Percentiles rank a stretch among this genome's conserved stretches.
Conservation (phyloP, 1,139 yeast species). For the Debaryomyces sp. region DNA sequence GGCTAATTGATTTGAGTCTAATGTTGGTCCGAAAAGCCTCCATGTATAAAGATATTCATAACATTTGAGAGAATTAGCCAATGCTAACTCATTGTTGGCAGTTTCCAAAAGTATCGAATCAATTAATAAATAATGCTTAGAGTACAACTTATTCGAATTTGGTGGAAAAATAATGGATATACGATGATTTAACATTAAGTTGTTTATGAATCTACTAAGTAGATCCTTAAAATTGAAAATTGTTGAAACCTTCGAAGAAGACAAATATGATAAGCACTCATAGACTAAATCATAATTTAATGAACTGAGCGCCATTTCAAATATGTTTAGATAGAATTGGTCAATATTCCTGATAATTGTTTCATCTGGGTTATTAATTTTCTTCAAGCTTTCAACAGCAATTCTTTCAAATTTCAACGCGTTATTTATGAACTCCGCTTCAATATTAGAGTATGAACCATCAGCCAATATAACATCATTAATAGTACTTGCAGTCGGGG, state of each 20-base stretch:
- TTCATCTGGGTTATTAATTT: constrained; percentile 2
- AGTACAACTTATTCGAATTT: constrained; percentile 23
- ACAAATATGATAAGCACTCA: constrained; percentile 28
- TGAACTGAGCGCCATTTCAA: constrained; percentile 32
- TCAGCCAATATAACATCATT: background rate
- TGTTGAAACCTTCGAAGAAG: constrained; percentile 10
- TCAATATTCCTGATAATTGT: constrained; percentile 13
- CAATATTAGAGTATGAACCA: constrained; percentile 10
- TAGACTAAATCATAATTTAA: constrained; percentile 28
- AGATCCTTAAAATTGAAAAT: constrained; percentile 15
- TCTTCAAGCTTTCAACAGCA: constrained; percentile 30
- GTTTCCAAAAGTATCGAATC: constrained; percentile 42
- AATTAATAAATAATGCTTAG: constrained; percentile 32
- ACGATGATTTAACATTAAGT: constrained; percentile 25
- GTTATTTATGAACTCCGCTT: constrained; percentile 22
- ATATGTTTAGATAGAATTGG: constrained; percentile 31
- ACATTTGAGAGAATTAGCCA: constrained; percentile 46
- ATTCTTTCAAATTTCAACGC: constrained; percentile 36
- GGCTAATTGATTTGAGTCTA: constrained; percentile 19
- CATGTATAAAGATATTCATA: constrained; percentile 60
- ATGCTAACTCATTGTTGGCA: constrained; percentile 38
- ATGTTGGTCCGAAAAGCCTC: constrained; percentile 41
- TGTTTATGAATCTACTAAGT: constrained; percentile 26
- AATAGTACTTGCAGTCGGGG: constrained; percentile 6
- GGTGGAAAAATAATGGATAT: constrained; percentile 28